Percentiles rank a stretch among this genome's conserved stretches.
Evolutionary conservation across 2,329 filamentous ascomycete species (phyloP).

Genomic region (Aspergillus ibericus): DNA sequence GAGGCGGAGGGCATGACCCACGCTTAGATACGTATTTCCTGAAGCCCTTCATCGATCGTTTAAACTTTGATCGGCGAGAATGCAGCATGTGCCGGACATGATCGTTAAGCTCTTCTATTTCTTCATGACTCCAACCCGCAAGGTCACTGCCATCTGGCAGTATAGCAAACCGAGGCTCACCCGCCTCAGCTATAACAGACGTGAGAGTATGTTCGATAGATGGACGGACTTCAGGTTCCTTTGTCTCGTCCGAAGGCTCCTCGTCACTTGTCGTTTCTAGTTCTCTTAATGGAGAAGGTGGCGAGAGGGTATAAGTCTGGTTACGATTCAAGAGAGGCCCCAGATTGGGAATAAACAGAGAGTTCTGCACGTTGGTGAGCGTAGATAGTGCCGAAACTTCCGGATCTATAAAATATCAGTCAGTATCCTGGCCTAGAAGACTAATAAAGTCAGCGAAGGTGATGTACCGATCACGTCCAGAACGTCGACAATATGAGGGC

Average conservation of each 20-base stretch:
- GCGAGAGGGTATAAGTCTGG: slow-evolving; percentile 73
- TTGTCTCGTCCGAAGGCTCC: slow-evolving; percentile 21
- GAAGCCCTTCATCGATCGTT: slow-evolving; percentile 76
- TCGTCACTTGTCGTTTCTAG: slow-evolving; percentile 28
- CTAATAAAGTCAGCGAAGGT: not conserved
- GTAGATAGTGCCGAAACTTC: slow-evolving; percentile 81
- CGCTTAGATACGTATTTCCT: slow-evolving; percentile 73
- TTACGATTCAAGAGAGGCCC: slow-evolving; percentile 72
- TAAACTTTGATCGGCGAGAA: slow-evolving; percentile 75
- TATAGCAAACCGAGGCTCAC: slow-evolving; percentile 73
- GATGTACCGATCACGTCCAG: slow-evolving; percentile 66
- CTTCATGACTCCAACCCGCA: slow-evolving; percentile 71
- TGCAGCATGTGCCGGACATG: slow-evolving; percentile 86
- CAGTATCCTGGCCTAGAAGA: not conserved
- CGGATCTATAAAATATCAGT: slow-evolving; percentile 59
- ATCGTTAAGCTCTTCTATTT: slow-evolving; percentile 77
- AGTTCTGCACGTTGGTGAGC: slow-evolving; percentile 86
- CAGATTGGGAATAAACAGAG: slow-evolving; percentile 80
- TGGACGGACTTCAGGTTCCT: slow-evolving; percentile 26
- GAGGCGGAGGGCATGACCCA: slow-evolving; percentile 28
- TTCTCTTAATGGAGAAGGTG: slow-evolving; percentile 35
- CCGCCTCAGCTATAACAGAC: slow-evolving; percentile 66
- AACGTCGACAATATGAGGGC: slow-evolving; percentile 64
- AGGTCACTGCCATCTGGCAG: slow-evolving; percentile 72
- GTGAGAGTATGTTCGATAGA: slow-evolving; percentile 58